Evolutionary conservation across 768 basidiomycete species (phyloP).

Genomic region (Suillus lakei): DNA sequence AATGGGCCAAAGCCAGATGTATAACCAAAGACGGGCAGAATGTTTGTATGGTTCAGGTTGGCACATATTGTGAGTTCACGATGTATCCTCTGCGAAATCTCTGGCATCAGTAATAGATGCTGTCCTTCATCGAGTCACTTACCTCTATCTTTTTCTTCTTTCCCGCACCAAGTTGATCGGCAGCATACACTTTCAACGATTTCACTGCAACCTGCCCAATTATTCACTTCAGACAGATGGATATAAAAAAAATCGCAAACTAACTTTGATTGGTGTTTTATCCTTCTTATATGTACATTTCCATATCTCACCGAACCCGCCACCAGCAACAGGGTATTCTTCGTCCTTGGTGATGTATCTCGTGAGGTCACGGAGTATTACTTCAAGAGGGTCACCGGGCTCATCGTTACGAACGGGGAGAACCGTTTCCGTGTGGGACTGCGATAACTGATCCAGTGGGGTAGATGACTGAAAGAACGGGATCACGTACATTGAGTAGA

Average conservation of each 20-base stretch:
- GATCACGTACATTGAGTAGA: too few relatives aligned
- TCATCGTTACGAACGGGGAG: too few relatives aligned
- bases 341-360: background rate
- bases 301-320: constrained; percentile 10
- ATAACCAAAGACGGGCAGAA: constrained; percentile 22
- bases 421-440: too few relatives aligned
- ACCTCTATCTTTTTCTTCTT: constrained; percentile 10
- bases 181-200: background rate
- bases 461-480: too few relatives aligned
- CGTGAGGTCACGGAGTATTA: constrained; percentile 2
- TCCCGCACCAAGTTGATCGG: background rate
- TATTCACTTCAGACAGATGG: background rate
- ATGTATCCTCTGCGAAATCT: constrained; percentile 16
- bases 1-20: constrained; percentile 25
- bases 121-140: too few relatives aligned
- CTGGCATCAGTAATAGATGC: background rate
- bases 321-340: background rate
- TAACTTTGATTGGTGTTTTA: background rate
- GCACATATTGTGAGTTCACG: constrained; percentile 27
- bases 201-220: constrained; percentile 8
- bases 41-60: constrained; percentile 20
- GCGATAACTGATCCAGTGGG: too few relatives aligned
- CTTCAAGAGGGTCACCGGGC: too few relatives aligned
- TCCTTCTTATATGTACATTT: background rate
- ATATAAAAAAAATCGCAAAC: background rate